Evolutionary conservation across 2,329 filamentous ascomycete genomes (phyloP), one percentile per base, ranked within the genome.

Genomic region (Teratosphaeriaceae sp.): DNA sequence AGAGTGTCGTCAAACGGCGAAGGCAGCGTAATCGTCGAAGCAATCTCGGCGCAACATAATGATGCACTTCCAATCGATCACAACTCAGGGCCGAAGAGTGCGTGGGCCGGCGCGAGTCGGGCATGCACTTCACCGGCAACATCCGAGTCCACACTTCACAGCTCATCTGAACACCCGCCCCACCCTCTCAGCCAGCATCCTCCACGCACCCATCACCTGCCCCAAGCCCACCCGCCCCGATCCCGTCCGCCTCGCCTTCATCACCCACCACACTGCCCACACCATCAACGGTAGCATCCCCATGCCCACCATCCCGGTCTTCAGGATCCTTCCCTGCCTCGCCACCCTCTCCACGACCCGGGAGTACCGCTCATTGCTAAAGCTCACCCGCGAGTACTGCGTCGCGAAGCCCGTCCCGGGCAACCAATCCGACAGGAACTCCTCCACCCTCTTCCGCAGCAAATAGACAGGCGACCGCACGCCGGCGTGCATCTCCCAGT

Each of bases 381-480:
- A 98, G 53, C 88, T 95, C 7, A 98, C 83, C 16, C 90, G 77
- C 1, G 85, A 81, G 61, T 98, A 98, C 67, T 95, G 88, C 2
- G 92, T 98, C 59, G 84, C 80, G 82, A 90, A 96, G 0, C 90
- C 92, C 11, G 89, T 66, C 20, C 74, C 69, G 0, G 92, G 92
- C 2, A 94, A 59, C 55, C 84, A 82, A 12, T 84, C 76, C 40
- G 84, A 86, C 40, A 97, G 69, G 24, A 76, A 78, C 68, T 98
- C 92, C 60, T 98, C 92, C 12, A 96, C 69, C 51, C 73, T 81
- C 66, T 98, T 98, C 43, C 92, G 79, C 8, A 92, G 62, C 24
- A 83, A 76, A 59, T 97, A 97, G 0, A 83, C 59, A 0, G 78
- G 81, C 1, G 82, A 88, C 29, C 84, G 79, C 7, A 97, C 92